Conservation (phyloP, 2,329 filamentous ascomycete species). For the Trichoderma hamatum region DNA sequence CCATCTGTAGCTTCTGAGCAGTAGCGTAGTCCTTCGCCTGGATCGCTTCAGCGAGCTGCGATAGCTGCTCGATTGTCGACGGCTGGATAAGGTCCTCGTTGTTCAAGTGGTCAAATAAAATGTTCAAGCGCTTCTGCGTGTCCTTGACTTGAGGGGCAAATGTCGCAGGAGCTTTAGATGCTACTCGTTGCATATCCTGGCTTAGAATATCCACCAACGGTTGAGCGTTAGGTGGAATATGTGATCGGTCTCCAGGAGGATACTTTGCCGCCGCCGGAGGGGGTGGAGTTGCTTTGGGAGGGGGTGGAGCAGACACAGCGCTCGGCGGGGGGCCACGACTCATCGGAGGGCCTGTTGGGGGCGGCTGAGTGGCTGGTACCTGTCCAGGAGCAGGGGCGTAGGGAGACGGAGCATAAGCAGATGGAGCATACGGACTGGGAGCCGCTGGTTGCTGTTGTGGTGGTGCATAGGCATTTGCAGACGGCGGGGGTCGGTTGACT, state of each 20-base stretch:
- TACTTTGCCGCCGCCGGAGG: conserved; percentile 63
- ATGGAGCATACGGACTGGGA: conserved; percentile 41
- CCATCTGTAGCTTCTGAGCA: conserved; percentile 70
- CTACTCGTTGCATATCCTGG: conserved; percentile 86
- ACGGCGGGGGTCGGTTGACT: conserved; percentile 48
- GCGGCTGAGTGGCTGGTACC: conserved; percentile 44
- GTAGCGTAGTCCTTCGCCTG: conserved; percentile 69
- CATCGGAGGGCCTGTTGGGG: conserved; percentile 42
- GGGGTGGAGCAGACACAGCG: conserved; percentile 47
- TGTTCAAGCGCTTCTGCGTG: conserved; percentile 86
- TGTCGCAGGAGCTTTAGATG: conserved; percentile 78
- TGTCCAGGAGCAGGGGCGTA: conserved; percentile 50
- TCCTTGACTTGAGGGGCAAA: conserved; percentile 91
- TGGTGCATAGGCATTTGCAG: conserved; percentile 44
- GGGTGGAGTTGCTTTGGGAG: conserved; percentile 53
- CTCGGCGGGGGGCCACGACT: conserved; percentile 37
- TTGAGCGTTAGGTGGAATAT: conserved; percentile 78
- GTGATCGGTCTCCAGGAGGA: conserved; percentile 83
- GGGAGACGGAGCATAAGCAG: conserved; percentile 46
- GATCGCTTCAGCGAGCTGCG: conserved; percentile 66
- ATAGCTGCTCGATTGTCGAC: conserved; percentile 71
- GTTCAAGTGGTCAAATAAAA: conserved; percentile 97
- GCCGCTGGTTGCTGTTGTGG: conserved; percentile 48
- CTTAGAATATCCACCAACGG: conserved; percentile 80
- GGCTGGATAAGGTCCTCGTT: conserved; percentile 87